These are phyloP conservation scores for Ceratocystis smalleyi DNA, from an alignment of 2,329 filamentous ascomycete genomes.

Conservation along the genomic window DNA sequence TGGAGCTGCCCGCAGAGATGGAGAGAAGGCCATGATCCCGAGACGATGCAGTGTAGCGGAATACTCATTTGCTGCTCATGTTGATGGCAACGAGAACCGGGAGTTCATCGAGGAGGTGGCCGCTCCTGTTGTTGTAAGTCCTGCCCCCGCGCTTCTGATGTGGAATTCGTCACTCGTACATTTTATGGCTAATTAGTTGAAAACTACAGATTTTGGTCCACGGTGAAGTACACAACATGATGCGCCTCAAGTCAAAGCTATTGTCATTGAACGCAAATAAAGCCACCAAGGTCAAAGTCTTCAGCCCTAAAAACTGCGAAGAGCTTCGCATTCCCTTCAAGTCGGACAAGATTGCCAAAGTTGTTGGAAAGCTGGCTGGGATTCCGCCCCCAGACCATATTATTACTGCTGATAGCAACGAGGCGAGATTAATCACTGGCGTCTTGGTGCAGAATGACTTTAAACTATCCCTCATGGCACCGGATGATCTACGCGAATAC, in stretches of 20 bases:
- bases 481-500: conserved; percentile 88
- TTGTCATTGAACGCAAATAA: conserved; percentile 81
- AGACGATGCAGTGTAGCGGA: conserved; percentile 86
- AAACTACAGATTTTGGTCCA: conserved; percentile 55
- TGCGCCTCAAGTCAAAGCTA: conserved; percentile 84
- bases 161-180: background rate
- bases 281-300: conserved; percentile 72
- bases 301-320: conserved; percentile 85
- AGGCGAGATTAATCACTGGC: conserved; percentile 52
- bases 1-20: conserved; percentile 50
- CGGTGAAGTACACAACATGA: conserved; percentile 96
- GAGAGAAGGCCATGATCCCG: conserved; percentile 83
- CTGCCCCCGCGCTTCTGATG: background rate
- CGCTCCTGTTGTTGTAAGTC: conserved; percentile 77
- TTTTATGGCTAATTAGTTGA: background rate
- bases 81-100: conserved; percentile 87
- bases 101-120: conserved; percentile 93
- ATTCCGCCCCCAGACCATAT: conserved; percentile 48
- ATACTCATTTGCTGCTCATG: conserved; percentile 89
- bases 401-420: conserved; percentile 22
- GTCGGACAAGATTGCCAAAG: conserved; percentile 86
- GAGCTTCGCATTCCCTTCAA: conserved; percentile 91
- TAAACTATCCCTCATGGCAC: conserved; percentile 91
- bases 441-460: conserved; percentile 97
- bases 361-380: conserved; percentile 82